A percentile compares a stretch with the other conserved stretches of the same genome.
phyloP scores from a whole-genome alignment of 2,329 filamentous ascomycete genomes.

The Fusarium piperis region DNA sequence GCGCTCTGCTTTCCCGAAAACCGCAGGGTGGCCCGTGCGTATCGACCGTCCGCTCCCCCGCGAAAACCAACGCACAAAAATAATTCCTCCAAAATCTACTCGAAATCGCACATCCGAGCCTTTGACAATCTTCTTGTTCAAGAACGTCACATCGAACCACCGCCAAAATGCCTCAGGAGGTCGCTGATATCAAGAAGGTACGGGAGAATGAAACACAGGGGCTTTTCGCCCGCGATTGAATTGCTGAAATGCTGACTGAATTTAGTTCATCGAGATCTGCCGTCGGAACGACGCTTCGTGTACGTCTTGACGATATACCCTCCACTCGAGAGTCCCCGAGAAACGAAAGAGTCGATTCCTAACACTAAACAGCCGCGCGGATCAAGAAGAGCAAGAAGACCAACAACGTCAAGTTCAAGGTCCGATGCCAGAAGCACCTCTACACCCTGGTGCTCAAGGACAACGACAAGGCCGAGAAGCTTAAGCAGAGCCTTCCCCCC shows the following conservation, averaged over 20 bases:
- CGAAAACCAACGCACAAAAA: constrained; percentile 47
- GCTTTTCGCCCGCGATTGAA: constrained; percentile 2
- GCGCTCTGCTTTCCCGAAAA: constrained; percentile 32
- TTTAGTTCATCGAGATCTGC: constrained; percentile 99
- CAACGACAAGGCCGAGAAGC: constrained; percentile 99
- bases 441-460: constrained; percentile 99
- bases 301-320: constrained; percentile 66
- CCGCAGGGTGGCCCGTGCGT: constrained; percentile 40
- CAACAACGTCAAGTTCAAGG: constrained; percentile 99
- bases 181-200: constrained; percentile 95
- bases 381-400: constrained; percentile 96
- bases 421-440: constrained; percentile 94
- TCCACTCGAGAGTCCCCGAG: neutral
- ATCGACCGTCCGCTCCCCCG: constrained; percentile 29
- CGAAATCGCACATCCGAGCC: constrained; percentile 41
- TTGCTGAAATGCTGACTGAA: constrained; percentile 43
- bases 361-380: constrained; percentile 72
- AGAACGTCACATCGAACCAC: constrained; percentile 48
- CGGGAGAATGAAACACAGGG: constrained; percentile 20
- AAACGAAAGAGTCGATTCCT: constrained; percentile 37
- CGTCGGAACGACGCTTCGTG: constrained; percentile 99
- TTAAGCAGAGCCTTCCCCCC: constrained; percentile 98
- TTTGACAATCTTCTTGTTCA: constrained; percentile 42
- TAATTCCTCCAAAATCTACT: constrained; percentile 44
- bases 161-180: constrained; percentile 96